Percentiles rank a stretch among this genome's conserved stretches.
These are phyloP conservation scores for Globisporangium parvum DNA, from an alignment of 352 stramenopile genomes.

Conservation along the genomic window DNA sequence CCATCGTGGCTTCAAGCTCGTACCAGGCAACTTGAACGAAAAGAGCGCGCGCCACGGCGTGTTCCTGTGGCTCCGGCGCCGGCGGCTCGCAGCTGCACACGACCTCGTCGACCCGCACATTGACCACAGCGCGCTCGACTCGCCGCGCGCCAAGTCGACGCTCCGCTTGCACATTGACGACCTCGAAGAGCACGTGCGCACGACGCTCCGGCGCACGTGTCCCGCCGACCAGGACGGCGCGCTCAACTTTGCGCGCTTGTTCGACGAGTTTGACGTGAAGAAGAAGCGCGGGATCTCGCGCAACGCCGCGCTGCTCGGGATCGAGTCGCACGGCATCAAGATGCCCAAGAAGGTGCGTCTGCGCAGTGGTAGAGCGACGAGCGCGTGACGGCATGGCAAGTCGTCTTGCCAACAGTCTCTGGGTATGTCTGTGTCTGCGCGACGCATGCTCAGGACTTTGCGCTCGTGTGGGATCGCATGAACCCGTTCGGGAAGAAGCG, in stretches of 20 bases:
- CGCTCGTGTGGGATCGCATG: slow-evolving; percentile 63
- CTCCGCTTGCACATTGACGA: slow-evolving; percentile 54
- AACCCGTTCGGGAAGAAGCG: slow-evolving; percentile 52
- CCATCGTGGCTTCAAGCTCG: slow-evolving; percentile 69
- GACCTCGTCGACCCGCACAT: slow-evolving; percentile 51
- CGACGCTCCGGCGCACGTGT: slow-evolving; percentile 63
- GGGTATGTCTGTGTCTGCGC: neutral
- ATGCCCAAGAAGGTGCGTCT: slow-evolving; percentile 58
- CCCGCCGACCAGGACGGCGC: slow-evolving; percentile 69
- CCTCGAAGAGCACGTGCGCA: slow-evolving; percentile 61
- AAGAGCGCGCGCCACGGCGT: slow-evolving; percentile 47
- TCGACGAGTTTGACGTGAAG: slow-evolving; percentile 74
- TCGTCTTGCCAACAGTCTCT: too few relatives aligned
- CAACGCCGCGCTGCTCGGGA: slow-evolving; percentile 36
- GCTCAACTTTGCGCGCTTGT: slow-evolving; percentile 66
- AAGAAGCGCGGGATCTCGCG: slow-evolving; percentile 43
- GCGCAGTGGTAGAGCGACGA: neutral
- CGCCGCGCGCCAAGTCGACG: slow-evolving; percentile 33
- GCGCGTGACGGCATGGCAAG: too few relatives aligned
- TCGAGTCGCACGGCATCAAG: slow-evolving; percentile 71
- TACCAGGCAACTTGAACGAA: slow-evolving; percentile 61
- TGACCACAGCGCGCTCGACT: slow-evolving; percentile 23
- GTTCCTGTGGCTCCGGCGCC: slow-evolving; percentile 60
- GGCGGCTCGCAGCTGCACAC: slow-evolving; percentile 24
- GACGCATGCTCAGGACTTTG: slow-evolving; percentile 38